A percentile compares a stretch with the other conserved stretches of the same genome.
Conservation (phyloP, 2,329 filamentous ascomycete species). For the Penicillium frequentans region DNA sequence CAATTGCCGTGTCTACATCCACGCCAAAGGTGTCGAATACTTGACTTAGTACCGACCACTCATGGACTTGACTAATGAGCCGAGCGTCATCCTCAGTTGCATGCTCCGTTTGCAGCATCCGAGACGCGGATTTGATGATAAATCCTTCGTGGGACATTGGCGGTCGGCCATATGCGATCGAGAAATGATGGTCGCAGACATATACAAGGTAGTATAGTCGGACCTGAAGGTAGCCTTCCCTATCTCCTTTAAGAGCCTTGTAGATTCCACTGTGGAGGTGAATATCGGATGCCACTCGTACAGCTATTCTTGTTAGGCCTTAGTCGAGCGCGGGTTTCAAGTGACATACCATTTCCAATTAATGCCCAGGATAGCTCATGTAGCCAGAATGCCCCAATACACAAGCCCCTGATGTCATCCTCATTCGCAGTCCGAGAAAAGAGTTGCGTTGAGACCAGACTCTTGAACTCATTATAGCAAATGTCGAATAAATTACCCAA, state of each 20-base stretch:
- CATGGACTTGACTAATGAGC: slow-evolving; percentile 35
- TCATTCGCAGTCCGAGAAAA: slow-evolving; percentile 45
- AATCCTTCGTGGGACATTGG: slow-evolving; percentile 37
- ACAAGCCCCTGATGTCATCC: slow-evolving; percentile 49
- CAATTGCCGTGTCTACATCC: slow-evolving; percentile 28
- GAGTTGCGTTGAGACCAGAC: slow-evolving; percentile 44
- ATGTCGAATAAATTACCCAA: slow-evolving; percentile 19
- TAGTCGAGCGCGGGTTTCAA: not conserved
- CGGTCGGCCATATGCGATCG: slow-evolving; percentile 36
- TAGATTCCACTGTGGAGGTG: slow-evolving; percentile 26
- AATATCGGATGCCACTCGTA: slow-evolving; percentile 23
- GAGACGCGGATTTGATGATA: slow-evolving; percentile 24
- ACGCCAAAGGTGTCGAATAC: slow-evolving; percentile 36
- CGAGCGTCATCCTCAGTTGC: slow-evolving; percentile 35
- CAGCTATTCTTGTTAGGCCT: slow-evolving; percentile 13
- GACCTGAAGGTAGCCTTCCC: slow-evolving; percentile 22
- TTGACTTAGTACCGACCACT: slow-evolving; percentile 33
- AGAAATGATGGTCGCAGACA: slow-evolving; percentile 42
- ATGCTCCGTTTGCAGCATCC: slow-evolving; percentile 27
- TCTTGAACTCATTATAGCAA: slow-evolving; percentile 22
- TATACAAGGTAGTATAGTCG: slow-evolving; percentile 38
- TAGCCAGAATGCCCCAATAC: slow-evolving; percentile 52
- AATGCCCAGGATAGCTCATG: slow-evolving; percentile 41
- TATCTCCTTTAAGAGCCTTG: slow-evolving; percentile 22
- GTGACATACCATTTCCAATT: slow-evolving; percentile 10